Percentiles rank a stretch among this genome's conserved stretches.
These are phyloP conservation scores for Boletus smithii DNA, from an alignment of 1,284 basidiomycete genomes.

Conservation along the genomic window DNA sequence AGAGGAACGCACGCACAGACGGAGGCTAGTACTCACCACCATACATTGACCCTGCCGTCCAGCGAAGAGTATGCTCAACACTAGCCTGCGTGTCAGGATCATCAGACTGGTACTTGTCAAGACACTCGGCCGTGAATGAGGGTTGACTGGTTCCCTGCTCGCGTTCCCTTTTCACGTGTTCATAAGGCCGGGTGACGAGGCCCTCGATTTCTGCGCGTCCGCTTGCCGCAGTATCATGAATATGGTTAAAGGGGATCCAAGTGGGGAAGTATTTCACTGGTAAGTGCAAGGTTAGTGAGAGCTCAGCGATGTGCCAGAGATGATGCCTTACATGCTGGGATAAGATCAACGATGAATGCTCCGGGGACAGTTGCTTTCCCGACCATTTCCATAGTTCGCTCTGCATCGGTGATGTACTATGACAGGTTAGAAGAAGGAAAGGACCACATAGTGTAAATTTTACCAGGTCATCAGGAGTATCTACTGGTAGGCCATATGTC, in stretches of 20 bases:
- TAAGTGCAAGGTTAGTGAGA: background rate
- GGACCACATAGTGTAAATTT: too few relatives aligned
- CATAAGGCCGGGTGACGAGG: conserved; percentile 17
- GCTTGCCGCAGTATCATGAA: conserved; percentile 10
- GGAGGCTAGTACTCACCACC: conserved; percentile 19
- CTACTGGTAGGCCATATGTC: conserved; percentile 27
- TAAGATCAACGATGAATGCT: conserved; percentile 25
- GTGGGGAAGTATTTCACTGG: conserved; percentile 31
- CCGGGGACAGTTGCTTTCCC: conserved; percentile 22
- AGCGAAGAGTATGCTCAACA: conserved; percentile 14
- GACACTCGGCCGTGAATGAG: conserved; percentile 21
- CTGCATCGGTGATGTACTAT: conserved; percentile 26
- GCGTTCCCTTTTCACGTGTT: conserved; percentile 19
- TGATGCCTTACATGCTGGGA: conserved; percentile 20
- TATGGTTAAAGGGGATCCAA: conserved; percentile 23
- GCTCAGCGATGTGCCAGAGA: background rate
- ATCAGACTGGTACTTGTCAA: conserved; percentile 16
- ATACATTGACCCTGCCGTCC: conserved; percentile 30
- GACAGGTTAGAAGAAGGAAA: background rate
- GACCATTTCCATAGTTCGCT: conserved; percentile 24
- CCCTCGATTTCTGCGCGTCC: conserved; percentile 18
- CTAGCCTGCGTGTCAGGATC: conserved; percentile 1
- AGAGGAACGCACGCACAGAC: too few relatives aligned
- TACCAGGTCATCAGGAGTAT: conserved; percentile 20
- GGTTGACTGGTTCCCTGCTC: conserved; percentile 10